phyloP scores from a whole-genome alignment of 192 early-diverging fungal genomes.

The Podochytrium sp. region DNA sequence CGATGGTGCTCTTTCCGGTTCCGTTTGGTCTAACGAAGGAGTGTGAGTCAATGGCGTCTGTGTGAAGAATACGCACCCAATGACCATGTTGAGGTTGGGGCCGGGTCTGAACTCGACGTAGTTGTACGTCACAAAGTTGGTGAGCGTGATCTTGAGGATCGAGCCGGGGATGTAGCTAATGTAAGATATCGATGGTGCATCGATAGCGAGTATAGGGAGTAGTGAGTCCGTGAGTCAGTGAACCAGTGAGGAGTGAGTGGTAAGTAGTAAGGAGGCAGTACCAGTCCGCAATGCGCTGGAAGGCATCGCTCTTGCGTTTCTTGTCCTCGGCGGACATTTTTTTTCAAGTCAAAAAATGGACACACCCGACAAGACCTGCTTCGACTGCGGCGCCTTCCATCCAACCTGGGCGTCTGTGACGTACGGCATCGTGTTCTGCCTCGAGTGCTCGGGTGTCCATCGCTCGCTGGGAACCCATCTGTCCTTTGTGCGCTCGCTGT shows the following conservation, averaged over 20 bases:
- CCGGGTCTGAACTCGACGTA: constrained; percentile 82
- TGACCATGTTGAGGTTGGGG: constrained; percentile 96
- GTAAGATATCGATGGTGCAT: neutral
- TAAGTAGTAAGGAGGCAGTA: too few relatives aligned
- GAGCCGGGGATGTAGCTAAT: constrained; percentile 52
- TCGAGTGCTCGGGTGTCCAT: constrained; percentile 50
- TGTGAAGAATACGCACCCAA: too few relatives aligned
- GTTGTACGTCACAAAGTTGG: constrained; percentile 98
- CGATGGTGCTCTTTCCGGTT: constrained; percentile 94
- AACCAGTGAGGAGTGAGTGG: neutral
- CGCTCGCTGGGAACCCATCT: constrained; percentile 48
- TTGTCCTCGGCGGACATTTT: neutral
- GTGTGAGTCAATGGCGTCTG: too few relatives aligned
- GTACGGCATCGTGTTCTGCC: constrained; percentile 92
- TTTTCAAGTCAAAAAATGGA: neutral
- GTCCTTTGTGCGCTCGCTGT: constrained; percentile 97
- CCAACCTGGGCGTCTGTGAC: constrained; percentile 79
- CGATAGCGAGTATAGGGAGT: neutral
- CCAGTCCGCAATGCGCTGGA: neutral
- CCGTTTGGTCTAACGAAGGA: constrained; percentile 89
- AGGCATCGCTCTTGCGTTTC: neutral
- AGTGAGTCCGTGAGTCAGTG: neutral
- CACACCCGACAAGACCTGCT: constrained; percentile 56
- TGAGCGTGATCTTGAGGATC: constrained; percentile 75
- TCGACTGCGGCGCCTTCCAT: constrained; percentile 87